Base-by-base conservation (phyloP, 1,139 yeast species). In the Geotrichum phurueaensis region DNA sequence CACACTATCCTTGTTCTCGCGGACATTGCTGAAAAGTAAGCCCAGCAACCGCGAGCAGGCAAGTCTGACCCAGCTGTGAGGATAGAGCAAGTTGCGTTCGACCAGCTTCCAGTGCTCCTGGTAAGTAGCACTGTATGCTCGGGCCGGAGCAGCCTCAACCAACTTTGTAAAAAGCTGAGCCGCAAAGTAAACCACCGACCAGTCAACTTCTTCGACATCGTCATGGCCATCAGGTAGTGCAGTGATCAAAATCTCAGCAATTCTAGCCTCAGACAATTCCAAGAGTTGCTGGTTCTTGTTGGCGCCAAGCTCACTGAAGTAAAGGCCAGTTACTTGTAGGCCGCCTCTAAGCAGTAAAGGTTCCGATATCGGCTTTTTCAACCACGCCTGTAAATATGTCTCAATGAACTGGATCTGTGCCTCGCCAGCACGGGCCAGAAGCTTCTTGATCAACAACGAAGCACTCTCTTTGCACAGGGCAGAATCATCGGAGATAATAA, bases 41-140 rank as follows among this genome's bases (percentile, higher is more conserved):
- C 86, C 84, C 50, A 85, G 72, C 54, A 90, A 76, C 58, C 92
- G 79, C n/a, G 87, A 77, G 0, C 96, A 76, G 4, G 83, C 77
- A 60, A 88, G 78, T 69, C 98, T 83, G 13, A 92, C 87, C 98
- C 98, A 92, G 0, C 96, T 81, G 72, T 92, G 98, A 1, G 97
- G 97, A 72, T 83, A 94, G 58, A 92, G 76, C 64, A 91, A 76
- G 29, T 84, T 76, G 13, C 79, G 80, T 33, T 84, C 78, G 5
- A 87, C 75, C 23, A 75, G 73, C 13, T 71, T 69, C 94, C 95
- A 87, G 13, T 82, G 67, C 1, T 53, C 55, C 47, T 73, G 77
- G 63, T 67, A 66, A 20, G 56, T 59, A 91, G 76, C 56, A 2
- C 66, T 54, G 61, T 79, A 79, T 53, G 81, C 75, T 31, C 61